These are phyloP conservation scores for Acacia confusa DNA, from an alignment of 306 rosid species.

Conservation along the genomic window DNA sequence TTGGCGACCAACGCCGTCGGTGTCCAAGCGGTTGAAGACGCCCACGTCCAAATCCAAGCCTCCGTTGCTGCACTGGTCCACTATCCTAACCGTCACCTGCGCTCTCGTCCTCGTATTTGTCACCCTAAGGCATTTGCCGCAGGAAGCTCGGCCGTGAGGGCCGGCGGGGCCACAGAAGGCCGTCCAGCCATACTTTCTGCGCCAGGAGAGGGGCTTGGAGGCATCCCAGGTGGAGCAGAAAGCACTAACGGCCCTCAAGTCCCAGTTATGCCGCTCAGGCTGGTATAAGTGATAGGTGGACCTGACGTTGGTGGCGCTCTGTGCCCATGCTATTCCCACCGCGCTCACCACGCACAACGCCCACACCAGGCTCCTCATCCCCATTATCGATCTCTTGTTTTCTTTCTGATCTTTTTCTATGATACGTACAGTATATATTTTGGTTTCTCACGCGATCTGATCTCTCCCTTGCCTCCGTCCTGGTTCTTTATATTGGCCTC, in stretches of 20 bases:
- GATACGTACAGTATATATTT: too few species aligned
- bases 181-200: conserved; percentile 86
- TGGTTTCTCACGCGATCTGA: background rate
- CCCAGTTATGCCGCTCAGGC: background rate
- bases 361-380: background rate
- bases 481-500: background rate
- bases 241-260: background rate
- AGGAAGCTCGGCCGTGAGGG: conserved; percentile 14
- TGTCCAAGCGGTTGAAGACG: background rate
- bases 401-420: background rate
- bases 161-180: conserved; percentile 84
- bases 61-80: background rate
- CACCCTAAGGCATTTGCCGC: background rate
- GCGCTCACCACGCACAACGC: background rate
- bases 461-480: background rate
- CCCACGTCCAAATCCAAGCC: background rate
- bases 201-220: conserved; percentile 53
- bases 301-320: background rate
- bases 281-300: background rate
- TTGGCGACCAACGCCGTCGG: background rate
- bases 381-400: background rate
- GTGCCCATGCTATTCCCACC: background rate
- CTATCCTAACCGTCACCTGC: background rate
- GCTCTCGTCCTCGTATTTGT: background rate
- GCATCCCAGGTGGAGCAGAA: conserved; percentile 84